A percentile compares a stretch with the other conserved stretches of the same genome.
Conservation (phyloP, 495 filamentous ascomycete species). For the Cercophora samala region DNA sequence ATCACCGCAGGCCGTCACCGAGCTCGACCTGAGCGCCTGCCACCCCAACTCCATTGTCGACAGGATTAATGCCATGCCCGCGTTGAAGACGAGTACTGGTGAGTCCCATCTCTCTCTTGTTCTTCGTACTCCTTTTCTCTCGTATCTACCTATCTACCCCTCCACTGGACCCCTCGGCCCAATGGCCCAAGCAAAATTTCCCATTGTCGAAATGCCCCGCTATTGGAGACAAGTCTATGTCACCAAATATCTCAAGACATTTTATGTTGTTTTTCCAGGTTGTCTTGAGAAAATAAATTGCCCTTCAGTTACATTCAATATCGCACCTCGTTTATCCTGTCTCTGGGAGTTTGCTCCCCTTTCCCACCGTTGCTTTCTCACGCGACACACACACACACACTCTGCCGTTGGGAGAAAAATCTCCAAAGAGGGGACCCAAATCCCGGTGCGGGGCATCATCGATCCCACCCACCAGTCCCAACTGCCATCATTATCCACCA, state of each 20-base stretch:
- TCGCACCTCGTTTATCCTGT: neutral
- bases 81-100: constrained; percentile 50
- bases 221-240: neutral
- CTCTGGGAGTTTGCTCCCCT: neutral
- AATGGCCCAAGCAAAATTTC: neutral
- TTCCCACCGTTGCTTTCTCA: neutral
- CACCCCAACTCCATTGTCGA: constrained; percentile 41
- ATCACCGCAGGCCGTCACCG: constrained; percentile 34
- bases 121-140: neutral
- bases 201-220: neutral
- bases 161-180: neutral
- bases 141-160: neutral
- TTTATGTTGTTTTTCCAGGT: neutral
- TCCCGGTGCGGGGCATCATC: constrained; percentile 5
- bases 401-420: neutral
- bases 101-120: constrained; percentile 28
- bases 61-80: constrained; percentile 48
- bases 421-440: neutral
- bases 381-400: neutral
- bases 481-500: neutral
- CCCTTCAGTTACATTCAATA: neutral
- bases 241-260: neutral
- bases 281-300: neutral
- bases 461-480: neutral
- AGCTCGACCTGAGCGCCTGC: constrained; percentile 48